These are phyloP conservation scores for Volvox carteri DNA, from an alignment of 163 green algal species.

Conservation along the genomic window DNA sequence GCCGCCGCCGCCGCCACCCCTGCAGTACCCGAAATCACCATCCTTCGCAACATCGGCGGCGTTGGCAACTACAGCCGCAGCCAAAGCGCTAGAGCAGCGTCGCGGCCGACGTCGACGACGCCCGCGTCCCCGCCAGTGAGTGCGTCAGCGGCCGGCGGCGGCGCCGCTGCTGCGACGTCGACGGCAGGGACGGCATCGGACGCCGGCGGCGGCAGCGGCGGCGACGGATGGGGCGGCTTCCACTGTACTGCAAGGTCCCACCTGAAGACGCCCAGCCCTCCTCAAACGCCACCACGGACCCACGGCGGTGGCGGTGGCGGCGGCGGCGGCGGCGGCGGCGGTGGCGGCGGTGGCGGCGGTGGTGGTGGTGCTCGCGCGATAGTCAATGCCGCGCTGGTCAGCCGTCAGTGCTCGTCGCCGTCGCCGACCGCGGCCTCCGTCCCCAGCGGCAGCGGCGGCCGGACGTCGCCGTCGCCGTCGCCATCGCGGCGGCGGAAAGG, in stretches of 20 bases:
- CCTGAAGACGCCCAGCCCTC: background rate
- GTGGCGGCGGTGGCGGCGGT: no score
- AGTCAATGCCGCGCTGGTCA: background rate
- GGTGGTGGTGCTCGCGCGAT: no score
- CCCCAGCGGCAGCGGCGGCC: background rate
- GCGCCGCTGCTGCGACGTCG: background rate
- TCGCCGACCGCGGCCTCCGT: background rate
- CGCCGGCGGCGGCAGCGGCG: conserved; percentile 2
- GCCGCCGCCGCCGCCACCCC: background rate
- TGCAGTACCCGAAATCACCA: background rate
- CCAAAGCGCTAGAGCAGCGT: background rate
- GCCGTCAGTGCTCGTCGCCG: conserved; percentile 8
- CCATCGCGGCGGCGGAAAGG: background rate
- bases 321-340: background rate
- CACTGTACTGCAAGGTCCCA: background rate
- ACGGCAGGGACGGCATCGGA: background rate
- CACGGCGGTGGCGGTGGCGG: background rate
- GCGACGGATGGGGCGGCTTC: background rate
- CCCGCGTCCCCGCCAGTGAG: no score
- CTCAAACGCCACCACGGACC: background rate
- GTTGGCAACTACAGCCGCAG: conserved; percentile 7
- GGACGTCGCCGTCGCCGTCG: background rate
- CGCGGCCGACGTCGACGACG: background rate
- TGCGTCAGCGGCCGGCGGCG: background rate
- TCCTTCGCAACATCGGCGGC: background rate